These are phyloP conservation scores for Fomitopsis pinicola DNA, from an alignment of 1,284 basidiomycete genomes.

Conservation along the genomic window DNA sequence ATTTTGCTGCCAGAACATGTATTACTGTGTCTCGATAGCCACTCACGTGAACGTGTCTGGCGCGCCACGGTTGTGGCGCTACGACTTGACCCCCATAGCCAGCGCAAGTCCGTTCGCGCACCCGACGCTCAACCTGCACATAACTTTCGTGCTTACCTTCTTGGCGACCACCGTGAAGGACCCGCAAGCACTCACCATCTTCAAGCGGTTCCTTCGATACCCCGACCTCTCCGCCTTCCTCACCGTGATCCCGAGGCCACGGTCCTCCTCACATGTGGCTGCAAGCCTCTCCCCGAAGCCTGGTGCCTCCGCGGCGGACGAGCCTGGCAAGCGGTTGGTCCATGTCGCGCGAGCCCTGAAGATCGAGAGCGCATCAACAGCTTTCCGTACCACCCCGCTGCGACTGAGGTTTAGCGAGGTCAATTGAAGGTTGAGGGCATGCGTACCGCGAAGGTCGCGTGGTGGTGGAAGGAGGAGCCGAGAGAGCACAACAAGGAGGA, in stretches of 20 bases:
- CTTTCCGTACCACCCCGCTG: slow-evolving; percentile 46
- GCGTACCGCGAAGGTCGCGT: slow-evolving; percentile 65
- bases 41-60: too few species aligned
- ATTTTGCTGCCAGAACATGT: too few species aligned
- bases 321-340: slow-evolving; percentile 55
- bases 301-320: slow-evolving; percentile 65
- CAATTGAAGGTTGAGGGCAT: slow-evolving; percentile 67
- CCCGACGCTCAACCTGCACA: slow-evolving; percentile 79
- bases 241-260: slow-evolving; percentile 45
- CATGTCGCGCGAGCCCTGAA: slow-evolving; percentile 71
- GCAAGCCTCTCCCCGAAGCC: too few species aligned
- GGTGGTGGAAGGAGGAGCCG: slow-evolving; percentile 67
- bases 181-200: slow-evolving; percentile 50
- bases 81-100: too few species aligned
- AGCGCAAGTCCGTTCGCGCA: slow-evolving; percentile 54
- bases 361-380: slow-evolving; percentile 72
- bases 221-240: slow-evolving; percentile 67
- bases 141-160: slow-evolving; percentile 86
- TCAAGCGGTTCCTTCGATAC: slow-evolving; percentile 90
- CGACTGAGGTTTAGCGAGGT: slow-evolving; percentile 41
- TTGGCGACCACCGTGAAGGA: too few species aligned
- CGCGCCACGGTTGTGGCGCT: too few species aligned
- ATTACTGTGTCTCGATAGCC: too few species aligned
- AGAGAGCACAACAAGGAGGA: slow-evolving; percentile 66
- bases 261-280: slow-evolving; percentile 57